Evolutionary conservation across 768 basidiomycete genomes (phyloP).

Genomic region (Psilocybe sp.): DNA sequence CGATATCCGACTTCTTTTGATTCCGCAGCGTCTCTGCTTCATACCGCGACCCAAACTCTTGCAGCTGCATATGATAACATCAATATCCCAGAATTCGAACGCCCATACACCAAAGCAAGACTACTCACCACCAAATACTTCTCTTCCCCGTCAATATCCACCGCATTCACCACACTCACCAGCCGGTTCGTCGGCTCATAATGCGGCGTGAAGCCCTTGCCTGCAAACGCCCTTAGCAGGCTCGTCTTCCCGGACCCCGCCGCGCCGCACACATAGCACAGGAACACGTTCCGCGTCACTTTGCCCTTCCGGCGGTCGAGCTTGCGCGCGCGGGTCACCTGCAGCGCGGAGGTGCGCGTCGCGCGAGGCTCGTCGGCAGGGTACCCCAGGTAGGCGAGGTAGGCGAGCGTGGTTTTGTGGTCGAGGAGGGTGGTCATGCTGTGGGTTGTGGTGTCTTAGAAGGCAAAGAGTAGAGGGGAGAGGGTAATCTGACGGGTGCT

Average conservation of each 20-base stretch:
- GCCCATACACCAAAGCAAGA: neutral
- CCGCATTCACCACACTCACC: constrained; percentile 90
- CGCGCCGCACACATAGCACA: constrained; percentile 92
- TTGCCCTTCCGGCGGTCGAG: constrained; percentile 84
- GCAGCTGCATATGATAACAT: constrained; percentile 65
- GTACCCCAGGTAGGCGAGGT: constrained; percentile 94
- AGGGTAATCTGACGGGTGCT: constrained; percentile 12
- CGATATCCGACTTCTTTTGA: constrained; percentile 86
- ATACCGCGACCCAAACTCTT: constrained; percentile 96
- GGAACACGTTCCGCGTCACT: constrained; percentile 86
- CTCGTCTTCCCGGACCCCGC: constrained; percentile 96
- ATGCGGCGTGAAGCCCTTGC: constrained; percentile 67
- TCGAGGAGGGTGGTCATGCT: constrained; percentile 99
- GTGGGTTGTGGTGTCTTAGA: neutral
- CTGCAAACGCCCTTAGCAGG: constrained; percentile 79
- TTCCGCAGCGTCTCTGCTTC: constrained; percentile 89
- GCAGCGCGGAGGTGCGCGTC: constrained; percentile 78
- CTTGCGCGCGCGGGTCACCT: constrained; percentile 82
- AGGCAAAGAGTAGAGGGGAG: neutral
- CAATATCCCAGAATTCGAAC: neutral
- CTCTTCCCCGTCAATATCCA: constrained; percentile 92
- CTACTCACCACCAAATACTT: constrained; percentile 91
- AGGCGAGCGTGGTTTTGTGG: constrained; percentile 86
- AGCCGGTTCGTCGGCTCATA: constrained; percentile 91
- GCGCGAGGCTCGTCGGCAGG: constrained; percentile 43